A percentile compares a stretch with the other conserved stretches of the same genome.
Evolutionary conservation across 164 flowering plant genomes (phyloP).

Genomic region (Tetracentron sinense): DNA sequence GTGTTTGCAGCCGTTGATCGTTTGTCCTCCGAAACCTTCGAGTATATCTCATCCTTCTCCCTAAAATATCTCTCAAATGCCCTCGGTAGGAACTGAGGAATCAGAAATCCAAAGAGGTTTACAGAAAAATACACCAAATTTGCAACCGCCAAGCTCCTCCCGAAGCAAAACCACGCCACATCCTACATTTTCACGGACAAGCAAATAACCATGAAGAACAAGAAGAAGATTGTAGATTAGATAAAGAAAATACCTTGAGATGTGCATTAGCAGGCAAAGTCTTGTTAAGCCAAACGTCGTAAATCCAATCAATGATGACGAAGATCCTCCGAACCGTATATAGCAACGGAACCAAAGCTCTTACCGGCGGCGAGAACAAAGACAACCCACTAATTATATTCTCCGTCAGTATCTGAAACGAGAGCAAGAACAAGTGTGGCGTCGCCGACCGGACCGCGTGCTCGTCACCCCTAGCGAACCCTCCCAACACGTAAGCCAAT

Average conservation of each 20-base stretch:
- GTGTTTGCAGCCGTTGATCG: constrained; percentile 22
- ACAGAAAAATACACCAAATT: constrained; percentile 64
- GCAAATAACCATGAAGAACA: not conserved
- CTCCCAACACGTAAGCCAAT: constrained; percentile 86
- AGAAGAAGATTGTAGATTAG: not conserved
- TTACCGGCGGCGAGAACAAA: constrained; percentile 83
- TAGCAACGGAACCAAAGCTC: constrained; percentile 78
- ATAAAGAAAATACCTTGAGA: constrained; percentile 63
- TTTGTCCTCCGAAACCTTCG: constrained; percentile 60
- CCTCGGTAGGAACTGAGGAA: constrained; percentile 75
- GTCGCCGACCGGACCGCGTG: constrained; percentile 80
- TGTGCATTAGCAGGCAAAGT: constrained; percentile 57
- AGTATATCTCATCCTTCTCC: constrained; percentile 54
- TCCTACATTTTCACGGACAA: no score
- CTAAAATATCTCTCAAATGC: constrained; percentile 74
- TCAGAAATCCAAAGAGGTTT: constrained; percentile 68
- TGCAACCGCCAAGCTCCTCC: constrained; percentile 50
- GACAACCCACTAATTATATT: constrained; percentile 73
- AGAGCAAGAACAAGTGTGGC: constrained; percentile 78
- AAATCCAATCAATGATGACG: constrained; percentile 69
- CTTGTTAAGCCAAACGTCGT: constrained; percentile 75
- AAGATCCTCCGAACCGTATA: constrained; percentile 79
- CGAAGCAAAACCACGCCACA: constrained; percentile 80
- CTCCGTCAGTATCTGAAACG: constrained; percentile 89
- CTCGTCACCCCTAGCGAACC: constrained; percentile 88